Percentiles rank a stretch among this genome's conserved stretches.
phyloP scores from a whole-genome alignment of 2,329 filamentous ascomycete species.

The Phialemoniopsis sp. region DNA sequence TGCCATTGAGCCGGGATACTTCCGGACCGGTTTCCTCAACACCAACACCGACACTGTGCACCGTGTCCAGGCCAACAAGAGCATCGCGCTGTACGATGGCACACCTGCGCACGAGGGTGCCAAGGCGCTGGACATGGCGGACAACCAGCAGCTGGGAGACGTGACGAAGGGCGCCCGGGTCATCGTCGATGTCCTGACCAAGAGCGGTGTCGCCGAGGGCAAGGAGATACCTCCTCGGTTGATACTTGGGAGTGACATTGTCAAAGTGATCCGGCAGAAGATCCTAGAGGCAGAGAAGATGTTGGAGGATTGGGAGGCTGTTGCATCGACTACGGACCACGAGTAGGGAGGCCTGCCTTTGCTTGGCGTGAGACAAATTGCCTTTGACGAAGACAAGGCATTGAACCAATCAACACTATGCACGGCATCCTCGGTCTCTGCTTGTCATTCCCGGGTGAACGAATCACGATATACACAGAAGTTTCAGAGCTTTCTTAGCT shows the following conservation, averaged over 20 bases:
- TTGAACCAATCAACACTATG: too few relatives aligned
- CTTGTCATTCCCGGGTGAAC: too few relatives aligned
- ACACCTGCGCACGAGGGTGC: not conserved
- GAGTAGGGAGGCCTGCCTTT: too few relatives aligned
- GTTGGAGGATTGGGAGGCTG: conserved; percentile 46
- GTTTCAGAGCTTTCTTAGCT: too few relatives aligned
- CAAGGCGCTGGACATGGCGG: not conserved
- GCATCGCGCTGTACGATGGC: not conserved
- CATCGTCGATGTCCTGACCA: conserved; percentile 33
- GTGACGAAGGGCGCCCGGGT: conserved; percentile 3
- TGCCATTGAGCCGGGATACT: conserved; percentile 5
- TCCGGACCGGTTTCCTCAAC: conserved; percentile 3
- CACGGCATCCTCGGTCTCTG: too few relatives aligned
- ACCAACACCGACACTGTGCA: not conserved
- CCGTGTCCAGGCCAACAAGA: not conserved
- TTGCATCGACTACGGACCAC: conserved; percentile 26
- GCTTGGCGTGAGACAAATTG: too few relatives aligned
- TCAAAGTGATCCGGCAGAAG: conserved; percentile 35
- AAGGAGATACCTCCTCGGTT: conserved; percentile 48
- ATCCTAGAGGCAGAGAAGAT: conserved; percentile 34
- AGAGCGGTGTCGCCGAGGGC: conserved; percentile 39
- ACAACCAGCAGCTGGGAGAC: conserved; percentile 4
- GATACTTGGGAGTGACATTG: conserved; percentile 46
- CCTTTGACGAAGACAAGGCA: too few relatives aligned
- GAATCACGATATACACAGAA: too few relatives aligned